A percentile compares a stretch with the other conserved stretches of the same genome.
These are phyloP conservation scores for Zymoseptoria pseudotritici DNA, from an alignment of 2,329 filamentous ascomycete species.

Conservation along the genomic window DNA sequence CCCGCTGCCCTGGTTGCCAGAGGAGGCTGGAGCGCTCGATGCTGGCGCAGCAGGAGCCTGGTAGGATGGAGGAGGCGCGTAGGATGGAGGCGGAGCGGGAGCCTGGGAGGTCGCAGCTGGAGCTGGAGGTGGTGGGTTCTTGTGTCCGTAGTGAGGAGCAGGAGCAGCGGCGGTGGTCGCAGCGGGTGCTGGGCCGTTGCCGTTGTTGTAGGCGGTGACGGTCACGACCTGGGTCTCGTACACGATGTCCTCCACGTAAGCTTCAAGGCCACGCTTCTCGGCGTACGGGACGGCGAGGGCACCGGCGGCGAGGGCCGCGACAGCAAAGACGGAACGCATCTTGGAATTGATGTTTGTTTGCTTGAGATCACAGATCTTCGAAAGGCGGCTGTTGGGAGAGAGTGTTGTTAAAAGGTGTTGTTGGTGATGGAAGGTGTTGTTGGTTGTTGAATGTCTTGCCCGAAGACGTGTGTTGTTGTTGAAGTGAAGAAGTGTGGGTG, in stretches of 20 bases:
- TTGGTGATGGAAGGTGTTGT: background rate
- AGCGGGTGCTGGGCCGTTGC: slow-evolving; percentile 9
- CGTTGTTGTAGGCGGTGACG: slow-evolving; percentile 21
- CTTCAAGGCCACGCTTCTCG: slow-evolving; percentile 24
- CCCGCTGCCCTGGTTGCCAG: background rate
- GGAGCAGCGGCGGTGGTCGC: slow-evolving; percentile 11
- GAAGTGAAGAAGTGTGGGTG: background rate
- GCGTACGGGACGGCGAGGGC: slow-evolving; percentile 30
- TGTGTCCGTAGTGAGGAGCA: slow-evolving; percentile 18
- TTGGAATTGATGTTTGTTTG: slow-evolving; percentile 20
- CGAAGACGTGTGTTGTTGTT: background rate
- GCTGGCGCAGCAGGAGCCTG: background rate
- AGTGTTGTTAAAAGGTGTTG: background rate
- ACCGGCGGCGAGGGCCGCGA: slow-evolving; percentile 31
- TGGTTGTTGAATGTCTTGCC: background rate
- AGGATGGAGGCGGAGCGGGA: background rate
- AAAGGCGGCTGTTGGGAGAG: background rate
- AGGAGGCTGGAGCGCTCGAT: slow-evolving; percentile 4
- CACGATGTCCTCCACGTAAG: slow-evolving; percentile 21
- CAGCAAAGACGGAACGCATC: slow-evolving; percentile 31
- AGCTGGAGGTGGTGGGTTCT: slow-evolving; percentile 8
- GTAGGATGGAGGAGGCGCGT: background rate
- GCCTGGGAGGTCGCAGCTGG: slow-evolving; percentile 1
- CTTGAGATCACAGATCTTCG: background rate
- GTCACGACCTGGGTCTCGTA: slow-evolving; percentile 31